Percentiles rank a stretch among this genome's conserved stretches.
phyloP scores from a whole-genome alignment of 495 filamentous ascomycete genomes.

The Wilcoxina mikolae region DNA sequence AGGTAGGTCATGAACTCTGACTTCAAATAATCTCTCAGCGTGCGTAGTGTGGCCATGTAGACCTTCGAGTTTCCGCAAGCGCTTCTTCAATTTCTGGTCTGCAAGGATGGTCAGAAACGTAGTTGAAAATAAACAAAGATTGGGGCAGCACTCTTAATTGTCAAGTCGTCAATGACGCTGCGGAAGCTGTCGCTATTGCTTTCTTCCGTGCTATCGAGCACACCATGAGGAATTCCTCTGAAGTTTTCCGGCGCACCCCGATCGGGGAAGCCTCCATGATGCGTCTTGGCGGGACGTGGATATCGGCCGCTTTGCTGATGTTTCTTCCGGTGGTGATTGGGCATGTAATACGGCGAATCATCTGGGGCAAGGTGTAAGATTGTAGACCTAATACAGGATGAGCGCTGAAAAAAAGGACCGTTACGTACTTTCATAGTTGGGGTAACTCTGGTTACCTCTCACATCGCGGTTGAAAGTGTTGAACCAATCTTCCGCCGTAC shows the following conservation, averaged over 20 bases:
- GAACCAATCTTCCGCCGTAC: constrained; percentile 27
- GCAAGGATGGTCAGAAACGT: constrained; percentile 6
- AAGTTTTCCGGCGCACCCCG: neutral
- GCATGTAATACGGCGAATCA: constrained; percentile 26
- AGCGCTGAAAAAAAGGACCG: constrained; percentile 3
- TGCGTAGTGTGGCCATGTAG: constrained; percentile 37
- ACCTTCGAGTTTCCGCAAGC: constrained; percentile 51
- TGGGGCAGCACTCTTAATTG: constrained; percentile 42
- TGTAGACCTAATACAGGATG: neutral
- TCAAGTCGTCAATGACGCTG: constrained; percentile 58
- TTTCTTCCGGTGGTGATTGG: constrained; percentile 10
- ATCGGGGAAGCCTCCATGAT: neutral
- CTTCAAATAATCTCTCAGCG: constrained; percentile 59
- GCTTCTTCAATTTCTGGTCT: constrained; percentile 48
- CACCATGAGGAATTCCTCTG: neutral
- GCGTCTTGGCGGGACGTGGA: neutral
- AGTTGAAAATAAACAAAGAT: constrained; percentile 4
- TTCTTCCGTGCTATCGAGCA: constrained; percentile 32
- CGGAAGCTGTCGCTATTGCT: constrained; percentile 45
- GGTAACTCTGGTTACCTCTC: constrained; percentile 21
- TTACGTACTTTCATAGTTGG: constrained; percentile 24
- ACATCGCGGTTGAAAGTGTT: constrained; percentile 25
- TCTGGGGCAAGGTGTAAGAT: constrained; percentile 17
- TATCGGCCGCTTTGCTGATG: constrained; percentile 2
- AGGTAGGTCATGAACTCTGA: constrained; percentile 54